These are phyloP conservation scores for Priceomyces haplophilus DNA, from an alignment of 805 yeast species.

Conservation along the genomic window DNA sequence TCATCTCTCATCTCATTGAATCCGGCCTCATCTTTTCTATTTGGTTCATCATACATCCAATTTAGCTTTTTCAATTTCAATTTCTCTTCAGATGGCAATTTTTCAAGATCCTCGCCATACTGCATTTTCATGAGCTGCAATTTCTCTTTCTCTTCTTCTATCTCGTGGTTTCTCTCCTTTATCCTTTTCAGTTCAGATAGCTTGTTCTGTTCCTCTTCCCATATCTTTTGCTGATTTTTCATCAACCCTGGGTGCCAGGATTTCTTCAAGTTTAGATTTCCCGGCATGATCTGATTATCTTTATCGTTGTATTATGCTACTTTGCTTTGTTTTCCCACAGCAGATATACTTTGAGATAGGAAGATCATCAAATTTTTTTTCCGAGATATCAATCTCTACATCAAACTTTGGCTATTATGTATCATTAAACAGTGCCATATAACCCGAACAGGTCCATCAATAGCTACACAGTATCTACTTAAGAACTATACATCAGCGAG, in stretches of 20 bases:
- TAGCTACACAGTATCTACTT: conserved; percentile 2
- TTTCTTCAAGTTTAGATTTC: conserved; percentile 84
- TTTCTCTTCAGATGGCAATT: conserved; percentile 32
- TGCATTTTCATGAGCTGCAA: conserved; percentile 52
- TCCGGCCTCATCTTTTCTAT: conserved; percentile 35
- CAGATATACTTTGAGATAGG: background rate
- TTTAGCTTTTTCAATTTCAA: conserved; percentile 50
- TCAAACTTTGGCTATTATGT: background rate
- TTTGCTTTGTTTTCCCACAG: no score
- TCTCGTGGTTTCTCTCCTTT: conserved; percentile 61
- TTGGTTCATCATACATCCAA: conserved; percentile 83
- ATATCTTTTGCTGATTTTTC: conserved; percentile 80
- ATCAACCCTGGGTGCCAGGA: conserved; percentile 94
- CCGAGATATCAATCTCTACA: background rate
- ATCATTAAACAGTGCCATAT: background rate
- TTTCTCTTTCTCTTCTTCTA: conserved; percentile 58
- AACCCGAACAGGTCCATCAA: background rate
- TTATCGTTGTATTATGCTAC: conserved; percentile 1
- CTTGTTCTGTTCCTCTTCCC: conserved; percentile 78
- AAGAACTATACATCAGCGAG: background rate
- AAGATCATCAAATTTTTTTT: background rate
- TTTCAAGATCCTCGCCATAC: conserved; percentile 35
- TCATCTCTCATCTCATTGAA: conserved; percentile 32
- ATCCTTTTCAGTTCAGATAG: conserved; percentile 66
- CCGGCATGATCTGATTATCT: conserved; percentile 48